phyloP scores from a whole-genome alignment of 441 rosid genomes.

The Adansonia rubrostipa region DNA sequence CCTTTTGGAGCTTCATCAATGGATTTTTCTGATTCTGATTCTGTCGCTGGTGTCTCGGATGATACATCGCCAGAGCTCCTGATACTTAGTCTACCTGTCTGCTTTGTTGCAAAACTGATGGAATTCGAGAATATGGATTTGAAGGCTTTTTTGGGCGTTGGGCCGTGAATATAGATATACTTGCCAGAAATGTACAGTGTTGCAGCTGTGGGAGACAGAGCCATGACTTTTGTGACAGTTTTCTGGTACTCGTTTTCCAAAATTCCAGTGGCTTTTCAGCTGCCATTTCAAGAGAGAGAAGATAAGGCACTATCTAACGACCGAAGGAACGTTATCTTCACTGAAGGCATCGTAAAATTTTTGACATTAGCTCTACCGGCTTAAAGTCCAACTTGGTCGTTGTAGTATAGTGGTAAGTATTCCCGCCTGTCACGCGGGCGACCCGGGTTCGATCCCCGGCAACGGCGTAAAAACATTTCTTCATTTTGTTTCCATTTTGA shows the following conservation, averaged over 20 bases:
- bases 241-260: not conserved
- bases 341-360: no score
- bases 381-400: constrained; percentile 36
- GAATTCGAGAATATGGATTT: not conserved
- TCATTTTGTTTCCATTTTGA: not conserved
- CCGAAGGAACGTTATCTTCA: constrained; percentile 30
- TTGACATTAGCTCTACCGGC: no score
- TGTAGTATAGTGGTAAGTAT: constrained; percentile 95
- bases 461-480: constrained; percentile 41
- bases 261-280: not conserved
- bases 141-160: constrained; percentile 2
- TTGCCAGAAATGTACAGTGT: constrained; percentile 33
- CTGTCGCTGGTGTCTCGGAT: constrained; percentile 37
- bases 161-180: not conserved
- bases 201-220: constrained; percentile 42
- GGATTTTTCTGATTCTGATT: constrained; percentile 50
- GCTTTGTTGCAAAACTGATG: constrained; percentile 21
- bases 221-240: constrained; percentile 31
- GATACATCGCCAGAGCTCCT: constrained; percentile 48
- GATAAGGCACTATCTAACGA: constrained; percentile 21
- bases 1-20: constrained; percentile 61
- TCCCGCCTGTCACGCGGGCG: constrained; percentile 95
- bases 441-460: constrained; percentile 96
- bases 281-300: not conserved
- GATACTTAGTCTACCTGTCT: constrained; percentile 22